Evolutionary conservation across 805 yeast species (phyloP).

Genomic region (Metschnikowia borealis): DNA sequence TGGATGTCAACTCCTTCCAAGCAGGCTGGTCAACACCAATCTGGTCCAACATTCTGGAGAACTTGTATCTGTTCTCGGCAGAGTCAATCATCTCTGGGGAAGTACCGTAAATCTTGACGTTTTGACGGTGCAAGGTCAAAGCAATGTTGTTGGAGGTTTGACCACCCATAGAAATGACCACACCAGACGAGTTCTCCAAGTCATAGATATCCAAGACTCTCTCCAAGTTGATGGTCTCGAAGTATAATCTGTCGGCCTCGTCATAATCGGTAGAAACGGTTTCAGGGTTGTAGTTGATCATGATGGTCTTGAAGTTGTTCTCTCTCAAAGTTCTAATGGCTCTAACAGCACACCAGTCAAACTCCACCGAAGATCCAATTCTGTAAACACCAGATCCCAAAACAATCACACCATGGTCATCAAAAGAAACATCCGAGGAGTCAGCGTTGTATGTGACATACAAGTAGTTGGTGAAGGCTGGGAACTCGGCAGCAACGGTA

Average conservation of each 20-base stretch:
- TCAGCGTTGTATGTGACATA: conserved; percentile 94
- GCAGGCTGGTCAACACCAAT: conserved; percentile 99
- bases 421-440: conserved; percentile 77
- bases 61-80: conserved; percentile 97
- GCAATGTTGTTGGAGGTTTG: conserved; percentile 98
- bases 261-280: conserved; percentile 98
- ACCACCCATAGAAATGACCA: conserved; percentile 97
- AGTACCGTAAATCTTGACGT: conserved; percentile 93
- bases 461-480: conserved; percentile 90
- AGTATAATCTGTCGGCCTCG: conserved; percentile 94
- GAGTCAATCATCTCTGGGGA: conserved; percentile 98
- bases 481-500: conserved; percentile 99
- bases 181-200: conserved; percentile 85
- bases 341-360: conserved; percentile 99
- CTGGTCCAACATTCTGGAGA: conserved; percentile 93
- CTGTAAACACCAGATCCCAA: conserved; percentile 98
- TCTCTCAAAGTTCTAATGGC: conserved; percentile 92
- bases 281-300: conserved; percentile 98
- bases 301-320: conserved; percentile 82
- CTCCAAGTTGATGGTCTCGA: conserved; percentile 92
- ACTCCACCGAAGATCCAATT: conserved; percentile 97
- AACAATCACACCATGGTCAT: conserved; percentile 92
- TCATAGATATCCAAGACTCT: conserved; percentile 94
- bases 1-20: conserved; percentile 94
- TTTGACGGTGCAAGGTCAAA: conserved; percentile 80